Percentiles rank a stretch among this genome's conserved stretches.
phyloP scores from a whole-genome alignment of 73 alveolate genomes.

The Tetrahymena borealis region DNA sequence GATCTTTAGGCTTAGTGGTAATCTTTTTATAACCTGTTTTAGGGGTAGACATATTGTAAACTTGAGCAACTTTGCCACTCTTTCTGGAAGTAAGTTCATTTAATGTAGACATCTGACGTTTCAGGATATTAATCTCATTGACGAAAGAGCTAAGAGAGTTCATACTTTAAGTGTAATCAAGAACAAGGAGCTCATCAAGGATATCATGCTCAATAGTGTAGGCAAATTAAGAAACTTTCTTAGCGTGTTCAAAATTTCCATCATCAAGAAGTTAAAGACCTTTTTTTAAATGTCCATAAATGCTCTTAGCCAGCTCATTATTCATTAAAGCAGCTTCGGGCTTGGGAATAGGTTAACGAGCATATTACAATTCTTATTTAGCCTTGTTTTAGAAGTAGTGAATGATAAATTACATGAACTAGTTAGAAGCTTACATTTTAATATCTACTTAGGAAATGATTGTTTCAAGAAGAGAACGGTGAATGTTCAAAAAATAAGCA shows the following conservation, averaged over 20 bases:
- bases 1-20: not conserved
- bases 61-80: not conserved
- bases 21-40: not conserved
- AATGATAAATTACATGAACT: not conserved
- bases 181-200: not conserved
- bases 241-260: not conserved
- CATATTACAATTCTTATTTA: not conserved
- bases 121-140: not conserved
- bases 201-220: not conserved
- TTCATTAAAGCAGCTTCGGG: slow-evolving; percentile 1
- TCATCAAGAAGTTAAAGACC: not conserved
- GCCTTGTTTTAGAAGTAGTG: not conserved
- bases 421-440: not conserved
- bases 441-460: not conserved
- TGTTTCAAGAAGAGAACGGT: not conserved
- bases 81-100: not conserved
- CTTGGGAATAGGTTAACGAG: not conserved
- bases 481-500: not conserved
- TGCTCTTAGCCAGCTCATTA: not conserved
- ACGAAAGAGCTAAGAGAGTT: not conserved
- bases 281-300: not conserved
- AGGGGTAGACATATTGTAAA: not conserved
- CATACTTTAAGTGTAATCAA: not conserved
- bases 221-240: not conserved
- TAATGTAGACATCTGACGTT: not conserved